These are phyloP conservation scores for Colletotrichum sp. DNA, from an alignment of 2,329 filamentous ascomycete genomes.

Conservation along the genomic window DNA sequence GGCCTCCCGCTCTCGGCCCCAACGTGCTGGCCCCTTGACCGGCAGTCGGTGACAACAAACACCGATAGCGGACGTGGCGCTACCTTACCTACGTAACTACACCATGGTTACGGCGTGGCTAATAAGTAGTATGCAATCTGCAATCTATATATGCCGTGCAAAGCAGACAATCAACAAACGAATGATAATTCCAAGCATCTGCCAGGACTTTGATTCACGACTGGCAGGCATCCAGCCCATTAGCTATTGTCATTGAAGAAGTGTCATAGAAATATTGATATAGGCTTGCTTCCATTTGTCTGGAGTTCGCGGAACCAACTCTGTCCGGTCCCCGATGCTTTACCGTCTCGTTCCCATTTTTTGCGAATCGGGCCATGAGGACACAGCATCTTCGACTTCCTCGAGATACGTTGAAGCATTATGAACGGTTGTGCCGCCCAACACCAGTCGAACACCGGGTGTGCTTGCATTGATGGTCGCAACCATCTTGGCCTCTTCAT, in stretches of 20 bases:
- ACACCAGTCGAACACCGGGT: slow-evolving; percentile 85
- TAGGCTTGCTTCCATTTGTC: background rate
- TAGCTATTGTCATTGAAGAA: background rate
- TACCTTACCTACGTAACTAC: background rate
- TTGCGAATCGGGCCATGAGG: slow-evolving; percentile 77
- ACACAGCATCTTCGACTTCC: slow-evolving; percentile 88
- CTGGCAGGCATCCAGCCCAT: background rate
- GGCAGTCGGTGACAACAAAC: background rate
- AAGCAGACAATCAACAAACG: background rate
- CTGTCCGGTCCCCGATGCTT: background rate
- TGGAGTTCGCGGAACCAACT: background rate
- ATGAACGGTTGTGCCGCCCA: slow-evolving; percentile 87
- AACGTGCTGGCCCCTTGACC: background rate
- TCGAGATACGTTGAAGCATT: slow-evolving; percentile 89
- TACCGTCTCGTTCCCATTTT: slow-evolving; percentile 25
- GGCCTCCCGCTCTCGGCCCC: background rate
- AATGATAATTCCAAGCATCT: background rate
- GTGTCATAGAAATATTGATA: background rate
- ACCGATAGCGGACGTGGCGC: background rate
- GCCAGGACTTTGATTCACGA: background rate
- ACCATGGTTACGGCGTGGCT: background rate
- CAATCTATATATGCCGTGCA: background rate
- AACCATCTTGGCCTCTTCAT: slow-evolving; percentile 96
- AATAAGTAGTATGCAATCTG: background rate
- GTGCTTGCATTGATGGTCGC: slow-evolving; percentile 93